These are phyloP conservation scores for Pyrus hybrid DNA, from an alignment of 331 rosid species.

Conservation along the genomic window DNA sequence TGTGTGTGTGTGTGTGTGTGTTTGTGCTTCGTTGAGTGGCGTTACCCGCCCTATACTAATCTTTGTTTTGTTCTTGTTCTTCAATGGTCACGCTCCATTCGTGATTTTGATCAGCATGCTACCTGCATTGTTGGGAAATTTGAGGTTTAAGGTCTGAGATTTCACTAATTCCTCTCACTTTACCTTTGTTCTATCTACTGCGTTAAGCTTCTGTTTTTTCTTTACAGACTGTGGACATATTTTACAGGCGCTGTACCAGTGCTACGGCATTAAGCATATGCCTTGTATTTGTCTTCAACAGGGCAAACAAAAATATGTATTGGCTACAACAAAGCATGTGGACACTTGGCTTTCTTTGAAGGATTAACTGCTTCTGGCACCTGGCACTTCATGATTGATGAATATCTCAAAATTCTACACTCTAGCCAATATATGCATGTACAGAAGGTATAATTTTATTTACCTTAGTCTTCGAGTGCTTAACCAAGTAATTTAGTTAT, in stretches of 20 bases:
- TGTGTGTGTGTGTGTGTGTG: background rate
- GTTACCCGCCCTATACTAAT: background rate
- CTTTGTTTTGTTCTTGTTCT: conserved; percentile 15
- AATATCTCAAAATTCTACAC: conserved; percentile 56
- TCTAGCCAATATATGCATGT: conserved; percentile 61
- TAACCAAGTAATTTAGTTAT: too few relatives aligned
- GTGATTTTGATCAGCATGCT: conserved; percentile 86
- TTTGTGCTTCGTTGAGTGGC: background rate
- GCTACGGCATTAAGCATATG: conserved; percentile 16
- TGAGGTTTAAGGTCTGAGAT: conserved; percentile 47
- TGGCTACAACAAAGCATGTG: conserved; percentile 79
- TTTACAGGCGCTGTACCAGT: conserved; percentile 80
- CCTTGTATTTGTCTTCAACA: conserved; percentile 16
- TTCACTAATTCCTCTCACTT: conserved; percentile 10
- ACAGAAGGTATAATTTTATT: conserved; percentile 39
- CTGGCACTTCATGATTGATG: conserved; percentile 51
- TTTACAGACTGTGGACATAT: conserved; percentile 81
- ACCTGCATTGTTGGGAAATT: conserved; percentile 81
- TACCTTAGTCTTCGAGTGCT: background rate
- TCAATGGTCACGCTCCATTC: conserved; percentile 68
- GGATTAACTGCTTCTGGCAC: conserved; percentile 72
- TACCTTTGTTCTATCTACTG: background rate
- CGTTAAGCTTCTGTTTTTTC: conserved; percentile 17
- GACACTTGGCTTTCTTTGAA: conserved; percentile 88
- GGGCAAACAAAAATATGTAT: conserved; percentile 68